phyloP scores from a whole-genome alignment of 352 stramenopile species.

The Peronospora farinosa region DNA sequence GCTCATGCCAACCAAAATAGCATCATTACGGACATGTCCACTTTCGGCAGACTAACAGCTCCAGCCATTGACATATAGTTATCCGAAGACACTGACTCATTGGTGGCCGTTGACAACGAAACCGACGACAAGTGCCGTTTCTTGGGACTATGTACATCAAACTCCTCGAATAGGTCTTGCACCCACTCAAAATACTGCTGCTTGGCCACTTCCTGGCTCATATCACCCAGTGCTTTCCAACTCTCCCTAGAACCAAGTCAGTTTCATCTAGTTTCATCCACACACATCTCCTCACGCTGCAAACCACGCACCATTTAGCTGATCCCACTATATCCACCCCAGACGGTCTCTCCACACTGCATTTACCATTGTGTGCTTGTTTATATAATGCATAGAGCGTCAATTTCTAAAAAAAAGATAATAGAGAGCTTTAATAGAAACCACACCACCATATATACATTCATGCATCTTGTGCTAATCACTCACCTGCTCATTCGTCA shows the following conservation, averaged over 20 bases:
- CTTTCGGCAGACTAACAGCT: conserved; percentile 53
- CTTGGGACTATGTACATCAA: conserved; percentile 40
- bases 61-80: conserved; percentile 45
- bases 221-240: conserved; percentile 54
- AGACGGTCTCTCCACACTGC: conserved; percentile 50
- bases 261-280: neutral
- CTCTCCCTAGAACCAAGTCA: conserved; percentile 39
- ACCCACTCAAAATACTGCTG: conserved; percentile 64
- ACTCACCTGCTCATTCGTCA: conserved; percentile 61
- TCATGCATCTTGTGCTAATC: neutral
- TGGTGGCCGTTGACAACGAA: conserved; percentile 19
- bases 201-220: conserved; percentile 50
- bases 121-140: conserved; percentile 18
- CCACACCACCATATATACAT: conserved; percentile 1
- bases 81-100: conserved; percentile 30
- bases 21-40: conserved; percentile 50
- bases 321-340: conserved; percentile 56
- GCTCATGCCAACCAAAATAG: neutral
- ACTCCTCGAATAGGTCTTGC: conserved; percentile 63
- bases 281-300: too few relatives aligned
- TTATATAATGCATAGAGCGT: conserved; percentile 82
- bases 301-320: conserved; percentile 56
- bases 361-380: conserved; percentile 60
- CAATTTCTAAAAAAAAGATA: conserved; percentile 38
- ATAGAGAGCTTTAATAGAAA: conserved; percentile 7